phyloP scores from a whole-genome alignment of 179 eudicot species.

The Pouteria campechiana region DNA sequence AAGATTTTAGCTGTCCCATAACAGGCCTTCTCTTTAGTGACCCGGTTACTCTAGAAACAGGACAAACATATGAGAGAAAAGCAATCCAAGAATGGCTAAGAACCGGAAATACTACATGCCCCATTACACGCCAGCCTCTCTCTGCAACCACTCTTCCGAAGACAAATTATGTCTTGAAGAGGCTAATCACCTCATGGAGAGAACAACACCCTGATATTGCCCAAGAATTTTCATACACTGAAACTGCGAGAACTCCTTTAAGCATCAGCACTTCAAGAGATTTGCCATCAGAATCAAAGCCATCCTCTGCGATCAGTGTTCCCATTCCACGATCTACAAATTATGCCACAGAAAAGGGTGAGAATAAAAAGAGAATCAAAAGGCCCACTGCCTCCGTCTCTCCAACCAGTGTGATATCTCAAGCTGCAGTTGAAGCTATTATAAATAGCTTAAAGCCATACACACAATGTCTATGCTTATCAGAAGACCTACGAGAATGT shows the following conservation, averaged over 20 bases:
- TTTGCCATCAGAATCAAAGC: constrained; percentile 4
- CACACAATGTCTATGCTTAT: constrained; percentile 29
- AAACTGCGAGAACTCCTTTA: constrained; percentile 20
- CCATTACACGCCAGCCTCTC: constrained; percentile 47
- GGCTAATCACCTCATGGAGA: constrained; percentile 48
- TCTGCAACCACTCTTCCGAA: constrained; percentile 31
- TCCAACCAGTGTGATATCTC: constrained; percentile 42
- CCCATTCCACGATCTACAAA: constrained; percentile 8
- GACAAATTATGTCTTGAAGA: constrained; percentile 43
- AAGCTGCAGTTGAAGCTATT: constrained; percentile 37
- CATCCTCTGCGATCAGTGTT: constrained; percentile 3
- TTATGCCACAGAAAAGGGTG: constrained; percentile 4
- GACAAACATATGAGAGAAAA: constrained; percentile 51
- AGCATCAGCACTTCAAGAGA: constrained; percentile 10
- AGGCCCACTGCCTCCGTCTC: constrained; percentile 16
- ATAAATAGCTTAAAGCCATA: constrained; percentile 31
- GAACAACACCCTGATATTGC: constrained; percentile 41
- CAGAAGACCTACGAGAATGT: constrained; percentile 44
- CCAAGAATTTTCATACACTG: constrained; percentile 27
- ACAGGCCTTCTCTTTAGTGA: constrained; percentile 36
- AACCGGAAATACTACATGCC: constrained; percentile 47
- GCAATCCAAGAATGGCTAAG: constrained; percentile 55
- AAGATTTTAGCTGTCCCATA: constrained; percentile 53
- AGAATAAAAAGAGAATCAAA: constrained; percentile 26
- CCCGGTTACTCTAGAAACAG: constrained; percentile 52